Base-by-base conservation (phyloP, 2,329 filamentous ascomycete genomes). In the Didymella pomorum region DNA sequence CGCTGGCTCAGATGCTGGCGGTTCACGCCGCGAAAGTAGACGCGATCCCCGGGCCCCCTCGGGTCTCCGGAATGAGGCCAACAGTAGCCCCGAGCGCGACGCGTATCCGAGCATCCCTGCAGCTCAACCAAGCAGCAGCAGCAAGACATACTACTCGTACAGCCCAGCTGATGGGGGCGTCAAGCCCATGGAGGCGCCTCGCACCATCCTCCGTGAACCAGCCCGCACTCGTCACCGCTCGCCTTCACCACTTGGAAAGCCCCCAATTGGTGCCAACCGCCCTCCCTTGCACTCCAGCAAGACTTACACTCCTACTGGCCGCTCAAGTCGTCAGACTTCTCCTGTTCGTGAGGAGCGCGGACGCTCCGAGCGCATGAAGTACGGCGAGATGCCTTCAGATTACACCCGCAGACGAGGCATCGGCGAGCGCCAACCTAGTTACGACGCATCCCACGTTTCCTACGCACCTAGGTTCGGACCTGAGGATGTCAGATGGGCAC, bases 401-500 rank as follows among this genome's bases (percentile, higher is more conserved):
- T 53, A 54, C 45, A 45, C 48, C 14, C 63, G 51, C 23, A 64
- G 60, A 52, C 65, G 51, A 45, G 65, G 46, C 44, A 61, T 54
- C 25, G 25, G 26, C 21, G 59, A 43, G 61, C 70, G 65, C 47
- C 66, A 72, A 45, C 54, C 65, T 9, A 77, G 72, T 46, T 77
- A 73, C 56, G 65, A 65, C 11, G 68, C 75, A 0, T 68, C 72
- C 12, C 62, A 74, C 1, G 66, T 77, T 4, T 68, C 70, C 23
- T 79, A 73, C 50, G 37, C 56, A 16, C 69, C 60, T 35, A 71
- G 69, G 46, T 65, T 68, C 25, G 72, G 72, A 1, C 71, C 73
- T 11, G 77, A 80, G 23, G 76, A 79, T 47, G 66, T 81, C 39
- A 71, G 67, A 10, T 76, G 66, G 63, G 67, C 67, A 25, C 64